phyloP scores from a whole-genome alignment of 768 basidiomycete genomes.

The Mrakia gelida region DNA sequence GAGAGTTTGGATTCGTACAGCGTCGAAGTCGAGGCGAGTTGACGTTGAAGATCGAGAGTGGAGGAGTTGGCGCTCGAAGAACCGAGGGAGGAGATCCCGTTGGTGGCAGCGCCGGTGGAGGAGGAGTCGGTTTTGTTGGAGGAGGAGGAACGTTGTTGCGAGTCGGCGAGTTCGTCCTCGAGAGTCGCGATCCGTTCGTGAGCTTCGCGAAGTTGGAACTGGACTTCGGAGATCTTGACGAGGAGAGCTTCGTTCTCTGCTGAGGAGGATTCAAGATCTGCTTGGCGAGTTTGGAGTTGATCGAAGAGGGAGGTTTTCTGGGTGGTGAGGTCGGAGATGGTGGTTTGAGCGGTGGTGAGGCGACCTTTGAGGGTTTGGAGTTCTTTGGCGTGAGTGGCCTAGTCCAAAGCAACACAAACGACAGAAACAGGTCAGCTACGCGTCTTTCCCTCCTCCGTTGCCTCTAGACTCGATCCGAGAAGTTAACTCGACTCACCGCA shows the following conservation, averaged over 20 bases:
- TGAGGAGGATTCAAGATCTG: constrained; percentile 79
- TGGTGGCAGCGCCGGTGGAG: not conserved
- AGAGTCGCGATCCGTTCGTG: constrained; percentile 67
- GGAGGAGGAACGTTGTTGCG: not conserved
- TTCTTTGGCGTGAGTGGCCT: constrained; percentile 70
- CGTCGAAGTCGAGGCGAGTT: constrained; percentile 67
- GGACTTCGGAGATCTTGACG: constrained; percentile 73
- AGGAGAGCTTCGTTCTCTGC: constrained; percentile 69
- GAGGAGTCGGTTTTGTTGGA: not conserved
- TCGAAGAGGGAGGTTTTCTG: constrained; percentile 83
- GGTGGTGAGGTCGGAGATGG: constrained; percentile 61
- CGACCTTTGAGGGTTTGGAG: constrained; percentile 55
- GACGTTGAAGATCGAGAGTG: constrained; percentile 48
- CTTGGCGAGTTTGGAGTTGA: constrained; percentile 78
- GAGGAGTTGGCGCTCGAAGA: constrained; percentile 20
- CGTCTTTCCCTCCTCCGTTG: no score
- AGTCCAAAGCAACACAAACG: constrained; percentile 13
- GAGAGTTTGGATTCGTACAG: constrained; percentile 71
- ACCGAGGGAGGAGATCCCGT: not conserved
- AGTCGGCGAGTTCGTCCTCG: constrained; percentile 44
- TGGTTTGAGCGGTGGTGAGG: constrained; percentile 65
- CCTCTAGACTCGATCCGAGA: not conserved
- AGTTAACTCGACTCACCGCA: constrained; percentile 18
- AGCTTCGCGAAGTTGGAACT: constrained; percentile 78
- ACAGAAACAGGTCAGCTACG: not conserved